Evolutionary conservation across 176 grass and related monocot genomes (phyloP).

Genomic region (Avena insularis): DNA sequence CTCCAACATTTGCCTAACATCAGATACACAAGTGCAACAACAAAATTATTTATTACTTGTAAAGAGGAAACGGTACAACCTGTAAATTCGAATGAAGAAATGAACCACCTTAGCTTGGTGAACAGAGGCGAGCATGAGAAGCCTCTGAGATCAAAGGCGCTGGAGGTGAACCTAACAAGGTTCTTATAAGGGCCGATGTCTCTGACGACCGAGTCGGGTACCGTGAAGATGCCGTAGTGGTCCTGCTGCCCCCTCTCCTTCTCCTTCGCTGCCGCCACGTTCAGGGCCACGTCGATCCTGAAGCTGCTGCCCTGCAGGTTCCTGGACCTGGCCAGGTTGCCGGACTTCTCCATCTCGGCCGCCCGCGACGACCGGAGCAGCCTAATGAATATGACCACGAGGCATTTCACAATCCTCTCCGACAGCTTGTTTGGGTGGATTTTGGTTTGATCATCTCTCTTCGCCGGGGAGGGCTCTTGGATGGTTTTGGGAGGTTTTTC

Average conservation of each 20-base stretch:
- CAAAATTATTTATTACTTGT: background rate
- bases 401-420: conserved; percentile 84
- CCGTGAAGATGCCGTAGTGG: conserved; percentile 71
- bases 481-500: conserved; percentile 40
- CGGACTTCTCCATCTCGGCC: conserved; percentile 56
- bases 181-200: conserved; percentile 94
- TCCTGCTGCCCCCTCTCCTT: conserved; percentile 69
- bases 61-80: too few relatives aligned
- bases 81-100: background rate
- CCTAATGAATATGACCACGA: conserved; percentile 82
- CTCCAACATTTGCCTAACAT: conserved; percentile 62
- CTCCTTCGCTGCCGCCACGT: conserved; percentile 23
- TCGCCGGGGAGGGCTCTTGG: conserved; percentile 41
- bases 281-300: conserved; percentile 40
- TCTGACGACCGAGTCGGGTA: conserved; percentile 68
- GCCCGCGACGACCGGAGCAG: conserved; percentile 67
- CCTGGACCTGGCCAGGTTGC: conserved; percentile 51
- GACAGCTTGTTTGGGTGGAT: conserved; percentile 86
- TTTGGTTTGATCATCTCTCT: conserved; percentile 15
- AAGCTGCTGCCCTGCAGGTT: conserved; percentile 52
- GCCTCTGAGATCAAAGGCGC: conserved; percentile 55
- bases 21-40: background rate
- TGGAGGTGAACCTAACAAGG: conserved; percentile 77
- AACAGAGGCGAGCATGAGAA: conserved; percentile 75
- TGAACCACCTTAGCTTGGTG: conserved; percentile 63